phyloP scores from a whole-genome alignment of 441 rosid species.

The Jatropha podagrica region DNA sequence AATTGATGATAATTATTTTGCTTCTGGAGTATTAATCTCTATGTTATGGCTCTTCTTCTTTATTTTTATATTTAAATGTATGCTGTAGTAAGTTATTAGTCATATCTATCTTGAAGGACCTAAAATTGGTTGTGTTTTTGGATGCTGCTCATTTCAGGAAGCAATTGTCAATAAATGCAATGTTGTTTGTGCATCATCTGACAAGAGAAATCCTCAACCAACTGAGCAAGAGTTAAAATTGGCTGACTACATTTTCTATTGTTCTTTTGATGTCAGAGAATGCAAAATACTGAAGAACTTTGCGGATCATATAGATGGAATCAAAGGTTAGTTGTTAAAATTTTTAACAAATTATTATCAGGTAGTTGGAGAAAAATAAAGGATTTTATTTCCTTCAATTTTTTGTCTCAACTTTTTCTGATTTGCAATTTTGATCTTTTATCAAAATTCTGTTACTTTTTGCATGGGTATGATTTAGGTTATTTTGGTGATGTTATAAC shows the following conservation, averaged over 20 bases:
- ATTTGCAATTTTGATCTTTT: no score
- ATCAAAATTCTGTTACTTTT: no score
- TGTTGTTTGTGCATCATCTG: conserved; percentile 55
- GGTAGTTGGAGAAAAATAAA: not conserved
- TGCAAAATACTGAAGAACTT: conserved; percentile 30
- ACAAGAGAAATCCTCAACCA: conserved; percentile 48
- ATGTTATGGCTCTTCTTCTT: no score
- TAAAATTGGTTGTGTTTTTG: not conserved
- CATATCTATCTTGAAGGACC: not conserved
- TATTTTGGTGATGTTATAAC: no score
- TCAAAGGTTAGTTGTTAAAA: conserved; percentile 42
- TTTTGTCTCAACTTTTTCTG: not conserved
- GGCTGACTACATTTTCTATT: conserved; percentile 47
- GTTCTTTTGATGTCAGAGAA: conserved; percentile 48
- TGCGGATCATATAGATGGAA: conserved; percentile 45
- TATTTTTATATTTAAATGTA: no score
- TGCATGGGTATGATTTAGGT: not conserved
- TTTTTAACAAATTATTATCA: not conserved
- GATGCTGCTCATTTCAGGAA: conserved; percentile 39
- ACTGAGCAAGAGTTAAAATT: conserved; percentile 31
- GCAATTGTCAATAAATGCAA: conserved; percentile 46
- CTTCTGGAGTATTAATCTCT: no score
- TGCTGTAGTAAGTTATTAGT: no score
- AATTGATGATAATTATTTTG: no score
- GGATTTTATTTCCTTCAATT: not conserved